Evolutionary conservation across 2,329 filamentous ascomycete genomes (phyloP), one percentile per base, ranked within the genome.

Genomic region (Periglandula ipomoeae): DNA sequence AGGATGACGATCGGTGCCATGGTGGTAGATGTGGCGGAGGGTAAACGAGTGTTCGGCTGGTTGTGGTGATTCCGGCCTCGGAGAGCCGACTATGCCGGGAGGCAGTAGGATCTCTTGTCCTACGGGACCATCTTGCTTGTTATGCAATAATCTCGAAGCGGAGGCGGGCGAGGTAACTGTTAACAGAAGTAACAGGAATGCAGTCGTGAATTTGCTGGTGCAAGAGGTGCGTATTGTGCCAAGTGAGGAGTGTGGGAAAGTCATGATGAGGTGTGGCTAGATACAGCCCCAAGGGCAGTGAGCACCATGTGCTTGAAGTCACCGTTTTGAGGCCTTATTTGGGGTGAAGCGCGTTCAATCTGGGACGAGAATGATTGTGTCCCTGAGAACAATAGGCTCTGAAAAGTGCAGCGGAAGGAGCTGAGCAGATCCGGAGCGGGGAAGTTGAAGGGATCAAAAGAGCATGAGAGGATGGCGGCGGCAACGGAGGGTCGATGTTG

Each of bases 11-110:
- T 91, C 79, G 37, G 88, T 86, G 50, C 91, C 91, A 69, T 95
- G 90, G 64, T 96, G 90, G 68, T 88, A 93, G 60, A 97, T 84
- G 67, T 98, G 91, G 59, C 89, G 84, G 49, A 98, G 78, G 6
- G 76, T 82, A 70, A 84, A 83, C 32, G 70, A 68, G 57, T 83
- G 79, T 8, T 81, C 73, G 19, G 72, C 71, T 10, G 78, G 70
- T 10, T 59, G 62, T 20, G 72, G 73, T 5, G 69, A 59, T 49
- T 76, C 71, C 47, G 59, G 62, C n/a, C 50, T 58, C 23, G 71
- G 70, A 40, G 69, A 69, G 27, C 73, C 63, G 42, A 67, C 54
- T 13, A 63, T 61, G 9, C 56, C 61, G 1, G 65, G 64, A 30
- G 72, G 70, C 17, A 79, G 57, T 35, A 74, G 57, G 6, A 72